A percentile compares a stretch with the other conserved stretches of the same genome.
Conservation (phyloP, 2,329 filamentous ascomycete genomes). For the Plenodomus lindquistii region DNA sequence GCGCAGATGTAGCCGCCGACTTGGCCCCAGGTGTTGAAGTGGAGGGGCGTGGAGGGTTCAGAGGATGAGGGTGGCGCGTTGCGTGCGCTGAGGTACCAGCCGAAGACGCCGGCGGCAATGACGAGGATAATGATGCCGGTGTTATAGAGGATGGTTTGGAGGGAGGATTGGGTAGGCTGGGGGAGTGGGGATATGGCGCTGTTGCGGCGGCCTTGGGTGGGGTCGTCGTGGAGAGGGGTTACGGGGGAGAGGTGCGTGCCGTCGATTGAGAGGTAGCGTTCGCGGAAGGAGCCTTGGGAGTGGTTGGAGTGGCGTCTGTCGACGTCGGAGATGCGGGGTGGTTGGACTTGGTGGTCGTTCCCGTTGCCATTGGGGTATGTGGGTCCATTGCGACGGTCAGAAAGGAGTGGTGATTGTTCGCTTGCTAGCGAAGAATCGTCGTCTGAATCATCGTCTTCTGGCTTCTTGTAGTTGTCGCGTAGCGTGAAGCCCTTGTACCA, state of each 20-base stretch:
- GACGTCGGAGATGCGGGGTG: conserved; percentile 42
- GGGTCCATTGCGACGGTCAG: conserved; percentile 27
- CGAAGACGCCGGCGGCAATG: conserved; percentile 77
- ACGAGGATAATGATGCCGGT: conserved; percentile 76
- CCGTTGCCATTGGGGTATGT: conserved; percentile 22
- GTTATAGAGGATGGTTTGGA: conserved; percentile 73
- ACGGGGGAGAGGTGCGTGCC: conserved; percentile 76
- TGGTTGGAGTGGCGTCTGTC: conserved; percentile 36
- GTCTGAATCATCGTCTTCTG: conserved; percentile 24
- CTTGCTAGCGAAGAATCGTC: conserved; percentile 37
- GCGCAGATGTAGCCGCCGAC: conserved; percentile 94
- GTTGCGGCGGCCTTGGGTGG: conserved; percentile 24
- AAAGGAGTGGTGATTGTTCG: conserved; percentile 41
- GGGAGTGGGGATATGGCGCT: conserved; percentile 49
- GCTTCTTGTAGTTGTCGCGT: conserved; percentile 36
- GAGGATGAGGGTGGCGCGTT: conserved; percentile 39
- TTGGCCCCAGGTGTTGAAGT: conserved; percentile 79
- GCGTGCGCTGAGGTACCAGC: conserved; percentile 73
- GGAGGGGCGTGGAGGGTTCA: conserved; percentile 53
- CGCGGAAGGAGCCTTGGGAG: conserved; percentile 44
- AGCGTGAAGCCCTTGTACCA: conserved; percentile 83
- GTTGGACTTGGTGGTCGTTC: conserved; percentile 26
- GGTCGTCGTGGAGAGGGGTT: conserved; percentile 68
- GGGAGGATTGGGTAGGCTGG: conserved; percentile 43
- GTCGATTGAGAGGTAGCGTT: conserved; percentile 62